phyloP scores from a whole-genome alignment of 2,329 filamentous ascomycete genomes.

The Aspergillus fumigatus region DNA sequence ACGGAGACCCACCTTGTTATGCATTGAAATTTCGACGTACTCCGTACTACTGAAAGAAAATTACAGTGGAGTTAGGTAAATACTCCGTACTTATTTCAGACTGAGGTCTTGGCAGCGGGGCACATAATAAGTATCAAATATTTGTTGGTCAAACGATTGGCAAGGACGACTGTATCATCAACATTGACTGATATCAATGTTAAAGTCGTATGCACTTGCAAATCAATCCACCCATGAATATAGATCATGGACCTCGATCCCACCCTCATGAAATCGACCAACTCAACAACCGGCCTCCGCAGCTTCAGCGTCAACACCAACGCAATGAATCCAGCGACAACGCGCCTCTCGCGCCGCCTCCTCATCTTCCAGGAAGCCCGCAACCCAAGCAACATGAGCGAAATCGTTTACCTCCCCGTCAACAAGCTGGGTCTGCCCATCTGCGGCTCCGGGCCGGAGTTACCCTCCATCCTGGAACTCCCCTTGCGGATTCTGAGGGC shows the following conservation, averaged over 20 bases:
- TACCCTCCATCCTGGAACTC: conserved; percentile 32
- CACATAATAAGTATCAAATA: no score
- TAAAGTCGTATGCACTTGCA: background rate
- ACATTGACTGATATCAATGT: background rate
- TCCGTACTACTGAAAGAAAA: no score
- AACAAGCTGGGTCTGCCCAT: conserved; percentile 36
- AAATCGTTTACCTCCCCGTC: conserved; percentile 29
- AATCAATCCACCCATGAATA: background rate
- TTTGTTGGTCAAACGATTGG: no score
- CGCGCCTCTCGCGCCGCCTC: conserved; percentile 21
- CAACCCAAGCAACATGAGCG: conserved; percentile 25
- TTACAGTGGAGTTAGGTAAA: no score
- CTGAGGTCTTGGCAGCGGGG: no score
- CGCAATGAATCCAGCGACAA: conserved; percentile 7
- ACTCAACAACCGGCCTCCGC: background rate
- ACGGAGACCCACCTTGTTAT: no score
- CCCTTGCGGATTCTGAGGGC: conserved; percentile 30
- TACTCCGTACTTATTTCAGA: no score
- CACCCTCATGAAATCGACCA: background rate
- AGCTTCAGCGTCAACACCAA: background rate
- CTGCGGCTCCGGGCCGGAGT: conserved; percentile 27
- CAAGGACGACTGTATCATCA: background rate
- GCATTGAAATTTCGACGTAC: no score
- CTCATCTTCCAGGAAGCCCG: conserved; percentile 37
- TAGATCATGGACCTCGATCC: background rate